Percentiles rank a stretch among this genome's conserved stretches.
Conservation (phyloP, 192 early-diverging fungal species). For the Mortierella hygrophila region DNA sequence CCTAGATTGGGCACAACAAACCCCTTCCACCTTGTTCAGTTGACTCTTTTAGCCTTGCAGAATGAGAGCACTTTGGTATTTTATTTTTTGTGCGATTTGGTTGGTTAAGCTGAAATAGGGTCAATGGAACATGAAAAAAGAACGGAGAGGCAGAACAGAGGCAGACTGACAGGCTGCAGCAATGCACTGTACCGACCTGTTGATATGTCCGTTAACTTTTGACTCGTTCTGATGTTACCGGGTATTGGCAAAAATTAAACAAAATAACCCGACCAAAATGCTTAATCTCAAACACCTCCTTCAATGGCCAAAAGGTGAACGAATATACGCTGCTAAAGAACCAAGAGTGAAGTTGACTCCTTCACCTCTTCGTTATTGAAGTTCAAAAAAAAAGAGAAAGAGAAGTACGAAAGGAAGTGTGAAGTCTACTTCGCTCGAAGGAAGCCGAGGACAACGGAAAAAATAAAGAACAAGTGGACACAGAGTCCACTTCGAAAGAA, state of each 20-base stretch:
- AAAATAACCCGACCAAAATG: not conserved
- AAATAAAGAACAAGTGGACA: not conserved
- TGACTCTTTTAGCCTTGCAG: not conserved
- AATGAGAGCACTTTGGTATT: not conserved
- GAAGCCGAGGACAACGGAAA: not conserved
- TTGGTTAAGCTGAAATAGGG: not conserved
- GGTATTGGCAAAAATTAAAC: not conserved
- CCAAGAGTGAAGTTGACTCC: no score
- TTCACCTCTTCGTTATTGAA: no score
- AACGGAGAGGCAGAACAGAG: not conserved
- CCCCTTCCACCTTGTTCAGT: not conserved
- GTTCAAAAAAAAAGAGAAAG: no score
- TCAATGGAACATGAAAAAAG: constrained; percentile 5
- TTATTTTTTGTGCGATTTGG: not conserved
- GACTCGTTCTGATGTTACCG: not conserved
- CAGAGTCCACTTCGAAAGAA: no score
- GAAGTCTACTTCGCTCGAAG: not conserved
- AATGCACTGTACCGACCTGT: not conserved
- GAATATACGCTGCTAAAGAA: no score
- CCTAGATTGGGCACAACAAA: not conserved
- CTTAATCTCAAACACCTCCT: no score
- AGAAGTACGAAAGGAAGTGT: no score
- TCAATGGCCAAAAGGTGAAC: no score
- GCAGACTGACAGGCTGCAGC: not conserved
- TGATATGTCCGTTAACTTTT: not conserved